These are phyloP conservation scores for Diaporthe amygdali DNA, from an alignment of 2,329 filamentous ascomycete species.

Conservation along the genomic window DNA sequence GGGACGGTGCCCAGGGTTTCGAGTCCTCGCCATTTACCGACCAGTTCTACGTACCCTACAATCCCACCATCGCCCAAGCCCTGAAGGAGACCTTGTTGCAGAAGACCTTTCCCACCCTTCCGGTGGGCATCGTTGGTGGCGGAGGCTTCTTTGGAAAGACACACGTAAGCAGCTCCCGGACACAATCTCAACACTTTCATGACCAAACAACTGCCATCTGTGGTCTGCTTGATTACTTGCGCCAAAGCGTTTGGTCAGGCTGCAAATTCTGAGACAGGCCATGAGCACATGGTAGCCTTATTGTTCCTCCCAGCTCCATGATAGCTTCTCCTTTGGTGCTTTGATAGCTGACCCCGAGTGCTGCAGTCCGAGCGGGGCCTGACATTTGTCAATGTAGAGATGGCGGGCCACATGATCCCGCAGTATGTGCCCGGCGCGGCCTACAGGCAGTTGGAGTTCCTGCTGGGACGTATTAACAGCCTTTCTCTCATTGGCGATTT, in stretches of 20 bases:
- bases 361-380: constrained; percentile 21
- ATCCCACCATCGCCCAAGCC: constrained; percentile 10
- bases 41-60: constrained; percentile 24
- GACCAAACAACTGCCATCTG: too few species aligned
- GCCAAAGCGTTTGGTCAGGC: too few species aligned
- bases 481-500: constrained; percentile 17
- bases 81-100: background rate
- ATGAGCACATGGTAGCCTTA: too few species aligned
- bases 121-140: constrained; percentile 19
- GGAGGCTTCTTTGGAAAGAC: constrained; percentile 18
- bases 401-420: constrained; percentile 22
- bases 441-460: constrained; percentile 22
- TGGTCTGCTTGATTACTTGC: too few species aligned
- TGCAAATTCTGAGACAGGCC: too few species aligned
- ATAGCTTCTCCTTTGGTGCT: too few species aligned
- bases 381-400: constrained; percentile 17
- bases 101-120: background rate
- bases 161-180: too few species aligned
- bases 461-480: constrained; percentile 23
- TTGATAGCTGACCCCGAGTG: too few species aligned
- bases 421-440: constrained; percentile 23
- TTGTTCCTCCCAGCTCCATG: too few species aligned
- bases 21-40: constrained; percentile 46
- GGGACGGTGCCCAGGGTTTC: constrained; percentile 70
- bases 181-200: too few species aligned